These are phyloP conservation scores for Ogataea dorogensis DNA, from an alignment of 805 yeast genomes.

Conservation along the genomic window DNA sequence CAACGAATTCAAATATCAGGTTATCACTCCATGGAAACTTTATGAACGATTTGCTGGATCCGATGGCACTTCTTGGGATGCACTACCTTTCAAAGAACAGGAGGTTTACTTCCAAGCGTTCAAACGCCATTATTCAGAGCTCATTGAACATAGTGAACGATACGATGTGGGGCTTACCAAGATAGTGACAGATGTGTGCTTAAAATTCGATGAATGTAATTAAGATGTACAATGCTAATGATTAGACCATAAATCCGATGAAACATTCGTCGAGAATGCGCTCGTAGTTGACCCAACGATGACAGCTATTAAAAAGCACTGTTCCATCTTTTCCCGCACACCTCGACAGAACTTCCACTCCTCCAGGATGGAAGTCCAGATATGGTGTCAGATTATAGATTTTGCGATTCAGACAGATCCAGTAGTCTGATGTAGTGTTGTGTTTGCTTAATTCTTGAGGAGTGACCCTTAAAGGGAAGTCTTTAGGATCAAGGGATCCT, in stretches of 20 bases:
- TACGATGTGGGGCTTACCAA: conserved; percentile 21
- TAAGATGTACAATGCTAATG: conserved; percentile 1
- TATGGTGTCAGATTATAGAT: conserved; percentile 89
- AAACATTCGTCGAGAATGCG: conserved; percentile 74
- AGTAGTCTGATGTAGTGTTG: conserved; percentile 62
- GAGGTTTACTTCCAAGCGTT: conserved; percentile 32
- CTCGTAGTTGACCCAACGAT: conserved; percentile 76
- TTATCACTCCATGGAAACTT: conserved; percentile 29
- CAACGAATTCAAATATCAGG: conserved; percentile 28
- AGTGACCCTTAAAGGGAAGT: conserved; percentile 56
- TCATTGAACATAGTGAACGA: conserved; percentile 19
- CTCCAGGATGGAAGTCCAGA: conserved; percentile 90
- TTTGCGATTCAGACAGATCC: conserved; percentile 79
- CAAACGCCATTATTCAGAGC: conserved; percentile 27
- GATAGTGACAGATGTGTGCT: conserved; percentile 27
- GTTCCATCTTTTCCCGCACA: conserved; percentile 88
- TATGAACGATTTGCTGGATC: conserved; percentile 26
- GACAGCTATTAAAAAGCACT: conserved; percentile 65
- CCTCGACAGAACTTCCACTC: conserved; percentile 69
- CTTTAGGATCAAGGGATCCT: conserved; percentile 41
- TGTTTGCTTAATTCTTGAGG: conserved; percentile 61
- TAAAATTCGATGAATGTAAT: conserved; percentile 21
- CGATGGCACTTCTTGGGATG: conserved; percentile 27
- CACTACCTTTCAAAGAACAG: conserved; percentile 21
- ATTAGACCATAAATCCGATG: conserved; percentile 53